Base-by-base conservation (phyloP, 441 rosid genomes). In the Populus hybrid region DNA sequence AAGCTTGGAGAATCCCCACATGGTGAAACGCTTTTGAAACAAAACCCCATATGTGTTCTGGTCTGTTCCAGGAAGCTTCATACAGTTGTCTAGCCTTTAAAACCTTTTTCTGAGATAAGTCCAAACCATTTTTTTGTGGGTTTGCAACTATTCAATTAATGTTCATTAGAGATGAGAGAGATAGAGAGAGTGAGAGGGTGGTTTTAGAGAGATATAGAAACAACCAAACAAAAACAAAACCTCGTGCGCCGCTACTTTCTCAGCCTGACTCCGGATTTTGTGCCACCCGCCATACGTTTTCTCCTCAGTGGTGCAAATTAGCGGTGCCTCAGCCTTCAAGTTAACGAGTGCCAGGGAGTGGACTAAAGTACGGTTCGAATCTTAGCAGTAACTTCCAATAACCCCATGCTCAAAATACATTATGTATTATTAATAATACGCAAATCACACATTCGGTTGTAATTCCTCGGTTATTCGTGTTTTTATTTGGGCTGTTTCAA, bases 251-350 rank as follows among this genome's bases (percentile, higher is more conserved):
- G 83, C 89, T 86, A 78, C 84, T 88, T 84, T 89, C 90, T 88
- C 80, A 73, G 81, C 76, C 46, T 75, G 64, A 80, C 88, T 79
- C 93, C 89, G 88, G 74, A 84, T 89, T 92, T 87, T 82, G 97
- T 88, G 97, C 91, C 89, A 81, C 77, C 78, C 75, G 84, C 88
- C 95, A 89, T 82, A 59, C 92, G 95, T 84, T 86, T 69, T 36
- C 76, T 78, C 81, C 79, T 91, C 70, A 85, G 50, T 94, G 97
- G 95, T 78, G 84, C 82, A 59, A 32, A 81, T 53, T 8, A 78
- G 89, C 96, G 95, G 98, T 89, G 93, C 79, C 72, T 82, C 84
- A 77, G 77, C 79, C 79, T 86, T 88, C 77, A 18, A 8, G 38
- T 71, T 50, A 9, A 24, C 46, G 46, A 53, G 61, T 18, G 61